Evolutionary conservation across 345 rosid genomes (phyloP).

Genomic region (Trapa incisa): DNA sequence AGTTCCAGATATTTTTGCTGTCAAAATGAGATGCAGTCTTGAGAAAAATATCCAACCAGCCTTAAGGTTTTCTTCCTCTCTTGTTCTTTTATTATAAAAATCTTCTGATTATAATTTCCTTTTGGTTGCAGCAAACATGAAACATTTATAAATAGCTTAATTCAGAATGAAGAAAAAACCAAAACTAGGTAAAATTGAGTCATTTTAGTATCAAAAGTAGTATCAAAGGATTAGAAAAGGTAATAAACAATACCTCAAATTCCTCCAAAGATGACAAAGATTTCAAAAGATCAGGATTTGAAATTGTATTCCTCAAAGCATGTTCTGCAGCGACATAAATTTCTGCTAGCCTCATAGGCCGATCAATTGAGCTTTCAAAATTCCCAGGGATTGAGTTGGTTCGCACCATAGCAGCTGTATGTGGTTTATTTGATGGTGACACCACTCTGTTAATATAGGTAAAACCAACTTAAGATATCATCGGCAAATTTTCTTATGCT

Average conservation of each 20-base stretch:
- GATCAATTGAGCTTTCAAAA: slow-evolving; percentile 66
- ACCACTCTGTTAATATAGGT: slow-evolving; percentile 48
- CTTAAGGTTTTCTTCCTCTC: background rate
- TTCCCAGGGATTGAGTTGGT: slow-evolving; percentile 77
- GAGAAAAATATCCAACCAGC: background rate
- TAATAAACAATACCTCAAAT: slow-evolving; percentile 53
- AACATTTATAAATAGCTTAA: background rate
- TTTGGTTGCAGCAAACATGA: background rate
- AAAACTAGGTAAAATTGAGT: background rate
- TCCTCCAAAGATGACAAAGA: slow-evolving; percentile 66
- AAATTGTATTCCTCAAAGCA: slow-evolving; percentile 60
- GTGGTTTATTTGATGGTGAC: slow-evolving; percentile 33
- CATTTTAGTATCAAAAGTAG: background rate
- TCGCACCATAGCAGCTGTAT: slow-evolving; percentile 39
- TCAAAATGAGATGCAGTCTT: slow-evolving; percentile 17
- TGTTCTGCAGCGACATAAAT: slow-evolving; percentile 91
- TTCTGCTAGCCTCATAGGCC: slow-evolving; percentile 97
- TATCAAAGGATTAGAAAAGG: background rate
- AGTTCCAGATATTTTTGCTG: slow-evolving; percentile 82
- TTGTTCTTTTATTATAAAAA: background rate
- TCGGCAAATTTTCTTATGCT: slow-evolving; percentile 4
- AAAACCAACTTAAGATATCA: slow-evolving; percentile 1
- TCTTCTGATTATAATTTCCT: background rate
- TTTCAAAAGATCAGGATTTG: slow-evolving; percentile 55
- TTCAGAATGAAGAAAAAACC: background rate